phyloP scores from a whole-genome alignment of 2,329 filamentous ascomycete genomes.

The Calycina herbarum region DNA sequence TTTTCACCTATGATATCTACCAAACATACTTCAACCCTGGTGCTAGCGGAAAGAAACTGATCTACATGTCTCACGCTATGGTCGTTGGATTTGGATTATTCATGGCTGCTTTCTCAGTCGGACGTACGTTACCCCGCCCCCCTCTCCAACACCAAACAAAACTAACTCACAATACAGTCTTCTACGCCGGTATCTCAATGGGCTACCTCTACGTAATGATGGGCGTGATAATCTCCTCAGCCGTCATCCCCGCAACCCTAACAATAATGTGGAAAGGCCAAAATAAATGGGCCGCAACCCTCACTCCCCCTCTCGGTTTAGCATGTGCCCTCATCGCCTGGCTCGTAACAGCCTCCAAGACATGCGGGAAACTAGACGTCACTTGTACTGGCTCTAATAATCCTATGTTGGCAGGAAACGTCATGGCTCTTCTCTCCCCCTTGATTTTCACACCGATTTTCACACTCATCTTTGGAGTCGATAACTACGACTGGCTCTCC shows the following conservation, averaged over 20 bases:
- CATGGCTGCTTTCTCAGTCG: conserved; percentile 77
- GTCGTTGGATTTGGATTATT: conserved; percentile 74
- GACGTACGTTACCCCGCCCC: too few species aligned
- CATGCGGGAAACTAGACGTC: conserved; percentile 69
- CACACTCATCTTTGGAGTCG: conserved; percentile 61
- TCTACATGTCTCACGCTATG: conserved; percentile 74
- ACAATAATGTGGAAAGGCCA: conserved; percentile 80
- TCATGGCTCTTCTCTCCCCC: conserved; percentile 77
- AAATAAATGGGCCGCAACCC: conserved; percentile 70
- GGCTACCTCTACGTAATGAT: conserved; percentile 88
- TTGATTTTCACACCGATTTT: conserved; percentile 72
- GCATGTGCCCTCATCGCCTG: conserved; percentile 70
- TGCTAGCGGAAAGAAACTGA: conserved; percentile 73
- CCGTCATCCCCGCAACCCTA: conserved; percentile 78
- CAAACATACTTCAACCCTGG: conserved; percentile 80
- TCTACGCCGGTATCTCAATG: conserved; percentile 71
- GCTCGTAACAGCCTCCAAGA: conserved; percentile 72
- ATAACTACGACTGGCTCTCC: conserved; percentile 82
- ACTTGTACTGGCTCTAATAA: conserved; percentile 79
- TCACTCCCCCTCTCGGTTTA: conserved; percentile 69
- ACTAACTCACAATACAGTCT: conserved; percentile 29
- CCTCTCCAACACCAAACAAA: too few species aligned
- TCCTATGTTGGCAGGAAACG: conserved; percentile 86
- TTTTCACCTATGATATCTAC: conserved; percentile 87
- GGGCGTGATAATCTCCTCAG: conserved; percentile 86